Base-by-base conservation (phyloP, 306 rosid species). In the Cucurbita argyrosperma region DNA sequence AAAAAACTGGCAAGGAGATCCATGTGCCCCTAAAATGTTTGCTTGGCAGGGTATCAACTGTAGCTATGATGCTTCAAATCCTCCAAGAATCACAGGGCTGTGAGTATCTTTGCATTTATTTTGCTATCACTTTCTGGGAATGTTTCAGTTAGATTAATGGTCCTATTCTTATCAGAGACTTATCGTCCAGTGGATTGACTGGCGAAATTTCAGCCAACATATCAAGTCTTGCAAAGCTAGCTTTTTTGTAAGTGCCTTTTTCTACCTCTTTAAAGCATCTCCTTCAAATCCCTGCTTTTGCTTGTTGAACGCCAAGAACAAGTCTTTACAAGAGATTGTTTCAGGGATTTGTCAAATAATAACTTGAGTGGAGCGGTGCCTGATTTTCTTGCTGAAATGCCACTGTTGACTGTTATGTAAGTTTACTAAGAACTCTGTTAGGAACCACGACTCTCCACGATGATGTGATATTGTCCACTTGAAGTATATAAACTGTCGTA, bases 1-100 rank as follows among this genome's bases (percentile, higher is more conserved):
- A 56, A 86, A 68, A 78, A 30, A 59, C 15, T 86, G 85, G 82
- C 78, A 85, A 83, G 85, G 89, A 76, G 87, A 83, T 77, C 87
- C 79, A 42, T 83, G 86, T 55, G 70, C 68, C 71, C 87, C 83
- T 5, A 35, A 46, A 18, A 8, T 2, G 14, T 52, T 67, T 62
- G 49, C 78, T 11, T 78, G 87, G 91, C 61, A 73, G 42, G 83
- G 83, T 55, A 52, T 85, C 50, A 74, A 70, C 46, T 83, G 92
- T 56, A 42, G 50, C 57, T 55, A 62, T 19, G 72, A 45, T 67
- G 79, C 50, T 52, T 71, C 56, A 75, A 74, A 65, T n/a, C 3
- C 79, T 40, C 83, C 87, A 18, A 82, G 89, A 85, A 74, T 89
- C 77, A 82, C 39, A 69, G 72, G 71, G 73, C 75, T 84, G 88